Conservation (phyloP, 768 basidiomycete genomes). For the Phanerochaete carnosa region DNA sequence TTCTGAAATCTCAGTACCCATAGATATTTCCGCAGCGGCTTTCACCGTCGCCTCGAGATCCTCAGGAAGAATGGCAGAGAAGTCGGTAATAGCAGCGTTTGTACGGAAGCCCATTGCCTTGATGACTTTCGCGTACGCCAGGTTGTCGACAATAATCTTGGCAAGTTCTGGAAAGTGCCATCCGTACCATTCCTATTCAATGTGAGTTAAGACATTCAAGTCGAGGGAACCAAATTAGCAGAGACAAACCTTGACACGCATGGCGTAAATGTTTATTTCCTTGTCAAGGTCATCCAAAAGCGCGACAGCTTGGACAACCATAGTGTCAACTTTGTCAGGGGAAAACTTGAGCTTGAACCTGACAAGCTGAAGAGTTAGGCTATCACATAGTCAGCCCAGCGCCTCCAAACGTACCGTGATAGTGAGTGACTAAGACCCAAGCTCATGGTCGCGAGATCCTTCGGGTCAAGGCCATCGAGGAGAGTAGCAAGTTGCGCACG, state of each 20-base stretch:
- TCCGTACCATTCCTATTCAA: slow-evolving; percentile 96
- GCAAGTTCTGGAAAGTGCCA: slow-evolving; percentile 99
- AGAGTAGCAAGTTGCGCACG: slow-evolving; percentile 83
- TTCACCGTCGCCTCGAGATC: slow-evolving; percentile 95
- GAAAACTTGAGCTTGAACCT: slow-evolving; percentile 99
- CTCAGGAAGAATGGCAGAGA: slow-evolving; percentile 91
- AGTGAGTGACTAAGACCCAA: slow-evolving; percentile 96
- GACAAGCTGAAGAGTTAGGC: not conserved
- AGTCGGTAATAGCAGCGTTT: slow-evolving; percentile 82
- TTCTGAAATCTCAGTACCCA: slow-evolving; percentile 99
- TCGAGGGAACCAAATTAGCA: not conserved
- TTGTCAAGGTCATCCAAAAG: slow-evolving; percentile 98
- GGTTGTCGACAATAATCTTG: slow-evolving; percentile 96
- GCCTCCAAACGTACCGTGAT: slow-evolving; percentile 60
- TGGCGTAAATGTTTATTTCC: slow-evolving; percentile 98
- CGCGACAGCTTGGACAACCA: slow-evolving; percentile 99
- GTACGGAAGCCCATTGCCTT: slow-evolving; percentile 97
- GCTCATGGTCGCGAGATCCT: slow-evolving; percentile 96
- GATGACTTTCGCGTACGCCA: slow-evolving; percentile 94
- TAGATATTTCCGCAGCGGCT: slow-evolving; percentile 94
- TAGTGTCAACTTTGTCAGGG: slow-evolving; percentile 98
- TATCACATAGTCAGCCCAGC: not conserved
- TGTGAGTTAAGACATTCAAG: not conserved
- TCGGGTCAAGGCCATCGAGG: slow-evolving; percentile 87
- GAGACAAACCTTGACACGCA: slow-evolving; percentile 90